Evolutionary conservation across 2,329 filamentous ascomycete species (phyloP), one percentile per base, ranked within the genome.

Genomic region (Penicillium sp.): DNA sequence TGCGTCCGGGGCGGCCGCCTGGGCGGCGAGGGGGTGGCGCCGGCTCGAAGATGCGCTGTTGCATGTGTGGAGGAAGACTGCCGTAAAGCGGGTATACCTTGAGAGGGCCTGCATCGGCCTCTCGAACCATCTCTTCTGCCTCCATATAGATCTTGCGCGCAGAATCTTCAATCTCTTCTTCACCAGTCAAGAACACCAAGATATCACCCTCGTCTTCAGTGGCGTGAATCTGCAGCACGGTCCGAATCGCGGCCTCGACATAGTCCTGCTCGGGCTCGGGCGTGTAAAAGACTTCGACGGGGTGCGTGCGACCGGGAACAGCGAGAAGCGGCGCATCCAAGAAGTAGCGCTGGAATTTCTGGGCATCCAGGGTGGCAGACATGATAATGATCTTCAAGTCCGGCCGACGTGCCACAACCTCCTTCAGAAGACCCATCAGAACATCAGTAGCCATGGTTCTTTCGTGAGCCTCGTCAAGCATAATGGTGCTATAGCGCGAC

Each of bases 301-400:
- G 92, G 70, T 96, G 87, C 18, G 94, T 99, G 73, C 94, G 86
- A 69, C 94, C 94, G 31, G 94, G 94, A 2, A 99, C 94, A 22
- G 92, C 90, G 46, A 99, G 84, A 36, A 99, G 80, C 6, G 94
- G 94, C 4, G 94, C 94, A 64, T 96, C 85, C 75, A 91, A 89
- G 78, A 99, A 99, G 77, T 99, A 99, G 54, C 86, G 87, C 73
- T 97, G 94, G 71, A 99, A 99, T 75, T 99, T 99, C 68, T 96
- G 88, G 5, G 94, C 94, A 75, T 99, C 94, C 48, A 99, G 82
- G 9, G 94, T 99, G 54, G 94, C 94, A 68, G 92, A 97, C 86
- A 97, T 99, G 81, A 99, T 94, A 68, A 99, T 94, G 67, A 99
- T 89, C 79, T 99, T 99, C 66, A 99, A 80, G 71, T 99, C 94